Conservation (phyloP, 2,329 filamentous ascomycete species). For the Coniella vitis region DNA sequence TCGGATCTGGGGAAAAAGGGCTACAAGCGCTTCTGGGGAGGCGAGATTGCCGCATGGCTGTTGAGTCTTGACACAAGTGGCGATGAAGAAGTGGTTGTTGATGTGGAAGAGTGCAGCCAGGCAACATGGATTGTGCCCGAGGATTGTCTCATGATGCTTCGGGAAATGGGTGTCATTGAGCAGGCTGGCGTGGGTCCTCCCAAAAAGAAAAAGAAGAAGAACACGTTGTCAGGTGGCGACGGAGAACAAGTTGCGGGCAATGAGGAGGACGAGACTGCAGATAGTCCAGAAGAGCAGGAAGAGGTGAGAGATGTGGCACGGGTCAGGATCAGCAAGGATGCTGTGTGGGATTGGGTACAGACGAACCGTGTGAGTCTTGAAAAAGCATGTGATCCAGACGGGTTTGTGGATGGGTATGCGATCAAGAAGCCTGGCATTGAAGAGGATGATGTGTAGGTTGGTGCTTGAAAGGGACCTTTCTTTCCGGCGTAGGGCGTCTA, state of each 20-base stretch:
- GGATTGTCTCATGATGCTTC: constrained; percentile 71
- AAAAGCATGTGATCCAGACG: constrained; percentile 63
- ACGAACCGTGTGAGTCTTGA: constrained; percentile 56
- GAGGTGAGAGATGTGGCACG: constrained; percentile 31
- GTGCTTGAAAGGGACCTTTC: too few relatives aligned
- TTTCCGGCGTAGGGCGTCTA: too few relatives aligned
- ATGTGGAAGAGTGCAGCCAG: constrained; percentile 64
- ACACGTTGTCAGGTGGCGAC: background rate
- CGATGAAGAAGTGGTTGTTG: constrained; percentile 44
- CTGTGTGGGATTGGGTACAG: constrained; percentile 60
- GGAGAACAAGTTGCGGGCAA: constrained; percentile 20
- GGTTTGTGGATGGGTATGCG: constrained; percentile 65
- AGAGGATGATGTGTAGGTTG: constrained; percentile 25
- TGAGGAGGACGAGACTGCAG: constrained; percentile 18
- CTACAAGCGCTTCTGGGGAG: constrained; percentile 81
- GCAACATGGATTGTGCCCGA: constrained; percentile 80
- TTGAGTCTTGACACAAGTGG: constrained; percentile 35
- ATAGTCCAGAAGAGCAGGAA: constrained; percentile 24
- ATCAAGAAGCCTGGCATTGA: constrained; percentile 33
- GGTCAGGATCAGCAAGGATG: constrained; percentile 47
- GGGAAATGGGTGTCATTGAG: constrained; percentile 70
- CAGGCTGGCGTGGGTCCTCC: constrained; percentile 44
- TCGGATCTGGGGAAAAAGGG: constrained; percentile 77
- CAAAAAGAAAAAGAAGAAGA: constrained; percentile 20
- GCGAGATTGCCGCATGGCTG: constrained; percentile 70